Evolutionary conservation across 352 stramenopile species (phyloP).

Genomic region (Phytophthora constricta): DNA sequence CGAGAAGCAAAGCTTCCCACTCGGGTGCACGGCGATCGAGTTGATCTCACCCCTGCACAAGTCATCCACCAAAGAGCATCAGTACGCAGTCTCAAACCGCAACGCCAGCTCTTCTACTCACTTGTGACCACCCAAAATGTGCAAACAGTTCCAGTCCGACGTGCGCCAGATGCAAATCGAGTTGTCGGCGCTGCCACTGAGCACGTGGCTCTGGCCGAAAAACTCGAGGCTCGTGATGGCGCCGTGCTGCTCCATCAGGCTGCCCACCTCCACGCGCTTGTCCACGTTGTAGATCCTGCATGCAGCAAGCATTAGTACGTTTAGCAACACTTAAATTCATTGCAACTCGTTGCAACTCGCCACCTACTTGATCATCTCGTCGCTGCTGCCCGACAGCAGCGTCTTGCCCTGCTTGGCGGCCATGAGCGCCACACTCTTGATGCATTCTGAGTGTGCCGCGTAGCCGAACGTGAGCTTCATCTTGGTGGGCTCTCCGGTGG

Average conservation of each 20-base stretch:
- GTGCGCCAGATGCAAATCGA: conserved; percentile 92
- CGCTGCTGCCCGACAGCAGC: conserved; percentile 79
- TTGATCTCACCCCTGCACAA: conserved; percentile 72
- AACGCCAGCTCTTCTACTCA: conserved; percentile 34
- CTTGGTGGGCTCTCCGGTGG: conserved; percentile 42
- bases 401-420: conserved; percentile 81
- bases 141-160: conserved; percentile 90
- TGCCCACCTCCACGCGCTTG: conserved; percentile 88
- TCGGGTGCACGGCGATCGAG: conserved; percentile 88
- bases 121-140: conserved; percentile 91
- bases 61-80: background rate
- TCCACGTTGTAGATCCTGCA: conserved; percentile 89
- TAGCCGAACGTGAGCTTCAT: conserved; percentile 91
- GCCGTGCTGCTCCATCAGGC: conserved; percentile 87
- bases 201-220: conserved; percentile 85
- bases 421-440: conserved; percentile 88
- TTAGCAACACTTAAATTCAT: conserved; percentile 1
- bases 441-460: conserved; percentile 82
- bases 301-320: no score
- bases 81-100: background rate
- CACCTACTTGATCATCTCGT: conserved; percentile 90
- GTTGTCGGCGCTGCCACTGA: conserved; percentile 88
- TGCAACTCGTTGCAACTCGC: conserved; percentile 1
- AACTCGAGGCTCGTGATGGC: conserved; percentile 89
- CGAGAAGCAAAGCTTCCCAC: conserved; percentile 88